Evolutionary conservation across 768 basidiomycete genomes (phyloP).

Genomic region (Amanita brunnescens): DNA sequence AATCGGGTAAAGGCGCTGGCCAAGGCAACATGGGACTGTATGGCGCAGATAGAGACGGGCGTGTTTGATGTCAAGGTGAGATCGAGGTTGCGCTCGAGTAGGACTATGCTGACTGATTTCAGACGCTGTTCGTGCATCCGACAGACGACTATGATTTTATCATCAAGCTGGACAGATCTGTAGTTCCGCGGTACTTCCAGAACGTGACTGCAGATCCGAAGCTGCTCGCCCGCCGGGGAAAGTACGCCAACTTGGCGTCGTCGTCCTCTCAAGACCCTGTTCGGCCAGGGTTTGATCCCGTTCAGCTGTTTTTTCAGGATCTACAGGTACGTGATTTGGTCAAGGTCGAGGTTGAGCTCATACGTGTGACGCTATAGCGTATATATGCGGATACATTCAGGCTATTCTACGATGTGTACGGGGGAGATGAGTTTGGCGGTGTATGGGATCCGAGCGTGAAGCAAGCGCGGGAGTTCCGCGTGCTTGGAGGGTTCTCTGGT

Average conservation of each 20-base stretch:
- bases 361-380: constrained; percentile 29
- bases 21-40: constrained; percentile 55
- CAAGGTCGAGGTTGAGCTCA: background rate
- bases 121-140: constrained; percentile 86
- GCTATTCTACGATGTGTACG: constrained; percentile 78
- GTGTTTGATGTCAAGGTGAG: constrained; percentile 52
- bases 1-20: constrained; percentile 67
- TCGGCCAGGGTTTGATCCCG: constrained; percentile 79
- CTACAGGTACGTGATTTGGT: constrained; percentile 46
- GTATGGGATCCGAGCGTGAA: constrained; percentile 80
- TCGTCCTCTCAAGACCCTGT: constrained; percentile 21
- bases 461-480: constrained; percentile 61
- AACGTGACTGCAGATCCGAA: constrained; percentile 45
- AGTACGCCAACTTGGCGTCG: constrained; percentile 36
- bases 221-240: constrained; percentile 34
- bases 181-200: constrained; percentile 69
- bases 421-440: constrained; percentile 70
- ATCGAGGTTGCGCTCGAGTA: background rate
- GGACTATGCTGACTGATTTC: background rate
- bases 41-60: constrained; percentile 45
- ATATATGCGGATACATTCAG: constrained; percentile 70
- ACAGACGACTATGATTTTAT: constrained; percentile 80
- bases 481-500: constrained; percentile 75
- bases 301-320: constrained; percentile 53
- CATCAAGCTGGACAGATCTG: constrained; percentile 57